Evolutionary conservation across 768 basidiomycete species (phyloP), one percentile per base, ranked within the genome.

Genomic region (Leccinellum luteum): DNA sequence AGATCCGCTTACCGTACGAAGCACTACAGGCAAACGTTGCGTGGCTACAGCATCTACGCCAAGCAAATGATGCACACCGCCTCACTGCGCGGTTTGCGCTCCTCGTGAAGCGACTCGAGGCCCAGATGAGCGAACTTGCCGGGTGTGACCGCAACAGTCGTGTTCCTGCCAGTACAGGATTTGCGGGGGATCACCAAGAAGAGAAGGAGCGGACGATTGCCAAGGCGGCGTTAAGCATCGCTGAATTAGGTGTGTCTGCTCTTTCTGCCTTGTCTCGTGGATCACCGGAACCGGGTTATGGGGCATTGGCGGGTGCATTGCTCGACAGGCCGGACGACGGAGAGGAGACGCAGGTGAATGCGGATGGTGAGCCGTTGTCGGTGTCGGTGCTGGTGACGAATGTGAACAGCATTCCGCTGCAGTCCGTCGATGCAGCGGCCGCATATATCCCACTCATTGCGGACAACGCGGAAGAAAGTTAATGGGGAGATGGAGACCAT

Each of bases 141-240:
- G 51, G 57, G n/a, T 45, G 59, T 32, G 64, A 61, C 9, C n/a
- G 9, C 38, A 5, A 41, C 10, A 19, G 19, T 43, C 41, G 41
- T 43, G 3, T 10, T 19, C 41, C 41, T 43, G 19, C 41, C 19
- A 4, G 25, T 35, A 27, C 6, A 12, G 52, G 57, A 23, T 9
- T 41, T 6, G 51, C 25, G 3, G 60, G 45, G 55, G 84, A 82
- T 28, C 69, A 76, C 32, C 88, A 89, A 64, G 89, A 92, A 28
- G 90, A 92, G 62, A 87, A 86, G 70, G 95, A 97, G 66, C 80
- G 96, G 9, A 84, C 84, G 15, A 86, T 98, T 65, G 89, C 94
- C 2, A 95, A 95, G 72, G 95, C 96, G 2, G 96, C 95, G n/a
- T 75, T 98, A 64, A 94, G 86, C 38, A 86, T 98, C 9, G 92